These are phyloP conservation scores for Gypsophila paniculata DNA, from an alignment of 179 eudicot species.

Conservation along the genomic window DNA sequence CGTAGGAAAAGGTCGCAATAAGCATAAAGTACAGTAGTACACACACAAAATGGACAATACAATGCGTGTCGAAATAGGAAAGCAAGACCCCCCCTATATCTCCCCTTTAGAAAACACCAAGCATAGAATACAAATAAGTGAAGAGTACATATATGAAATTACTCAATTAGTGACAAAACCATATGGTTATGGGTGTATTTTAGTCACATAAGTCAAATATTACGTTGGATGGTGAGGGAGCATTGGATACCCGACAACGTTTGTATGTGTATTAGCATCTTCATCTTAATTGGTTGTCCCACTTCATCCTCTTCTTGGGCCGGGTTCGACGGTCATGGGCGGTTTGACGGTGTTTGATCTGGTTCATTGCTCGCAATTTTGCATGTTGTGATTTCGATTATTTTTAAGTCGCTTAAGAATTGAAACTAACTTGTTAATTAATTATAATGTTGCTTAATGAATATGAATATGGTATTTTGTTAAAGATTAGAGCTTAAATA, in stretches of 20 bases:
- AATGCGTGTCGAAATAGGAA: constrained; percentile 6
- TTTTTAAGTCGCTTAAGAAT: too few relatives aligned
- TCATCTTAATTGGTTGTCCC: not conserved
- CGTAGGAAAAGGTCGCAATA: not conserved
- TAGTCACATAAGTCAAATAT: constrained; percentile 25
- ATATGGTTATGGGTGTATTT: constrained; percentile 18
- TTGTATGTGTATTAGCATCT: constrained; percentile 21
- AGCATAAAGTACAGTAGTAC: not conserved
- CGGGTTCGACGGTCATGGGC: constrained; percentile 11
- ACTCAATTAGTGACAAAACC: constrained; percentile 27
- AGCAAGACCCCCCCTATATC: not conserved
- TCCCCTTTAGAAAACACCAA: not conserved
- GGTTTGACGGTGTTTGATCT: constrained; percentile 10
- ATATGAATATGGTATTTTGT: too few relatives aligned
- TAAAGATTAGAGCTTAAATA: too few relatives aligned
- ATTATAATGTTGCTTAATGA: too few relatives aligned
- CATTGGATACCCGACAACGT: constrained; percentile 31
- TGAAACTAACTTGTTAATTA: too few relatives aligned
- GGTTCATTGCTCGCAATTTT: constrained; percentile 19
- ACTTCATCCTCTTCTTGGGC: constrained; percentile 8
- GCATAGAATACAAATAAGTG: too few relatives aligned
- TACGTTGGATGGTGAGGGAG: constrained; percentile 15
- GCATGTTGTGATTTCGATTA: not conserved
- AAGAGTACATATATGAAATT: too few relatives aligned
- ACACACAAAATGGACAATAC: constrained; percentile 12